These are phyloP conservation scores for Jasminum sambac DNA, from an alignment of 257 asterid species.

Conservation along the genomic window DNA sequence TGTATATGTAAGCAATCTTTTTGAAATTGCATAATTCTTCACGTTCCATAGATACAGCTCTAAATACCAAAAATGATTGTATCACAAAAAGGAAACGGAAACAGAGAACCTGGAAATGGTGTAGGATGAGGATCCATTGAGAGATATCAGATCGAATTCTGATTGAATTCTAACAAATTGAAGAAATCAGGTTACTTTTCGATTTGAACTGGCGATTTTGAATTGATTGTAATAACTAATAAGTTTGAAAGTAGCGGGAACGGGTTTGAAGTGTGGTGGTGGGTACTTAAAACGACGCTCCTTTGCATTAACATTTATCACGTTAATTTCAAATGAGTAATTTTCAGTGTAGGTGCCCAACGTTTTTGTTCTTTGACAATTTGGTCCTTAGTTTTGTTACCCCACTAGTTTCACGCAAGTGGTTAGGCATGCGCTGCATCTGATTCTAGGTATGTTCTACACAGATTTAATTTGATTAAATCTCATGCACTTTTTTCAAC, in stretches of 20 bases:
- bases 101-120: conserved; percentile 51
- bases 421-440: no score
- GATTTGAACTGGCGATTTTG: background rate
- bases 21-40: background rate
- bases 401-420: no score
- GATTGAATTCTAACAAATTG: background rate
- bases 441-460: no score
- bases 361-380: no score
- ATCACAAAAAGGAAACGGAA: background rate
- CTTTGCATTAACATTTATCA: no score
- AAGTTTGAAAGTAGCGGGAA: conserved; percentile 1
- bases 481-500: no score
- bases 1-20: background rate
- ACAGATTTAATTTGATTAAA: no score
- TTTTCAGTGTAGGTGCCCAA: no score
- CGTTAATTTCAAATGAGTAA: no score
- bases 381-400: no score
- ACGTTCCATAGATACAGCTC: background rate
- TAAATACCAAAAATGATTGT: background rate
- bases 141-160: background rate
- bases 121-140: conserved; percentile 62
- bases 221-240: background rate
- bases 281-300: conserved; percentile 4
- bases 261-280: conserved; percentile 9
- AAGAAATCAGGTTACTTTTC: background rate